Percentiles rank a stretch among this genome's conserved stretches.
Conservation (phyloP, 2,329 filamentous ascomycete genomes). For the Xylaria sp. region DNA sequence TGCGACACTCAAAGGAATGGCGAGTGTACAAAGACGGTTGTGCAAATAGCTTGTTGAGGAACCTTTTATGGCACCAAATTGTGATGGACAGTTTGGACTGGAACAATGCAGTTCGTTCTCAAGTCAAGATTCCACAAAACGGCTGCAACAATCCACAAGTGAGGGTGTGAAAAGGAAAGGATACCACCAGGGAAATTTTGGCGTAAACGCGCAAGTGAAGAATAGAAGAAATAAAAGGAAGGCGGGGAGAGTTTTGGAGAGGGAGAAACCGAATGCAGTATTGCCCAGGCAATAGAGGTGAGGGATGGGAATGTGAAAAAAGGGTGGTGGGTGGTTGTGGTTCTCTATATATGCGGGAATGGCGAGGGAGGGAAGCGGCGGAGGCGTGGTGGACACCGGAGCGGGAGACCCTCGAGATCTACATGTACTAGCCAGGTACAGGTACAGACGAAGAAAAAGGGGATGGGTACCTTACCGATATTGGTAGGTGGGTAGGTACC, state of each 20-base stretch:
- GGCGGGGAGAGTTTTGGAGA: constrained; percentile 7
- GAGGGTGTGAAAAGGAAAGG: constrained; percentile 14
- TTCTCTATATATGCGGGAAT: constrained; percentile 11
- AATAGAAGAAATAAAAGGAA: constrained; percentile 2
- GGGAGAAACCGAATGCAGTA: constrained; percentile 12
- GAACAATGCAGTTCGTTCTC: constrained; percentile 30
- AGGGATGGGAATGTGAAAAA: constrained; percentile 16
- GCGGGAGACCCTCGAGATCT: not conserved
- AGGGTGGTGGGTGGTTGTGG: constrained; percentile 2
- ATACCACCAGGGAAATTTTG: constrained; percentile 21
- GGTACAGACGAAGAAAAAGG: constrained; percentile 2
- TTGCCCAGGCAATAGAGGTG: constrained; percentile 22
- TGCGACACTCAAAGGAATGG: constrained; percentile 31
- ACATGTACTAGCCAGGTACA: not conserved
- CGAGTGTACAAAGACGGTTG: constrained; percentile 24
- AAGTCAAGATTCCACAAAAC: constrained; percentile 15
- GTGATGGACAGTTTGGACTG: constrained; percentile 6
- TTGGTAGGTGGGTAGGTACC: not conserved
- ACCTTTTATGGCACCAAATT: constrained; percentile 25
- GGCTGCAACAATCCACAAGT: constrained; percentile 27
- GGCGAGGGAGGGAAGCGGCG: not conserved
- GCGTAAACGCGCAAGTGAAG: constrained; percentile 19
- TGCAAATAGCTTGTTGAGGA: constrained; percentile 6
- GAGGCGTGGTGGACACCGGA: not conserved
- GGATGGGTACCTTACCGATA: not conserved